Evolutionary conservation across 495 filamentous ascomycete species (phyloP).

Genomic region (Neurospora cerealis): DNA sequence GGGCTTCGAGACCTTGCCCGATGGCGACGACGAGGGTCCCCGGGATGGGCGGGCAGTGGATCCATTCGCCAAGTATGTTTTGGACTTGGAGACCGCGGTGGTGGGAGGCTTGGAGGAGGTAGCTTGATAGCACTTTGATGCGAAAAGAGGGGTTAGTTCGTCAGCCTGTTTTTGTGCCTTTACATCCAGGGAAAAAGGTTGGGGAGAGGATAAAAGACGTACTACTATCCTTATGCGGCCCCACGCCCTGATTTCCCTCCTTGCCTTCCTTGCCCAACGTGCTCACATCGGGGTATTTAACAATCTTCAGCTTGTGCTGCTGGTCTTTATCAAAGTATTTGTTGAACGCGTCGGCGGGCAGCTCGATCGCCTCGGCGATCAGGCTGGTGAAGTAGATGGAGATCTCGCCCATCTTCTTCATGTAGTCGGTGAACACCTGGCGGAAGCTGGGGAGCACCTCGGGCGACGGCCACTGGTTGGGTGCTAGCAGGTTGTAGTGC

Average conservation of each 20-base stretch:
- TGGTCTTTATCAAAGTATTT: constrained; percentile 73
- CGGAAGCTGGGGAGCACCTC: constrained; percentile 61
- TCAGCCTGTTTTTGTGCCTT: background rate
- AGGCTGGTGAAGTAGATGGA: constrained; percentile 70
- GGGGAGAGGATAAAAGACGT: background rate
- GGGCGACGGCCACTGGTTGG: constrained; percentile 83
- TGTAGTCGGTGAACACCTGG: constrained; percentile 59
- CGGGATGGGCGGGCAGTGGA: constrained; percentile 57
- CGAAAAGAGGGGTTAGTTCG: background rate
- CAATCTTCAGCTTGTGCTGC: constrained; percentile 87
- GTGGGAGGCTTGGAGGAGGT: constrained; percentile 73
- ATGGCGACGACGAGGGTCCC: constrained; percentile 79
- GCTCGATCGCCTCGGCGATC: constrained; percentile 77
- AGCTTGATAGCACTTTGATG: constrained; percentile 56
- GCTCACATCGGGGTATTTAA: constrained; percentile 69
- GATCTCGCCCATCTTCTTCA: constrained; percentile 58
- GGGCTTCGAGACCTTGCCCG: constrained; percentile 82
- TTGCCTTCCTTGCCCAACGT: constrained; percentile 37
- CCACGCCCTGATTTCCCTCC: constrained; percentile 59
- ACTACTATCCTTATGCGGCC: constrained; percentile 86
- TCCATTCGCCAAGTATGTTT: constrained; percentile 70
- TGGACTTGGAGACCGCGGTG: constrained; percentile 84
- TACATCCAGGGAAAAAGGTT: background rate
- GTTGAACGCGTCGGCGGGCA: constrained; percentile 62
- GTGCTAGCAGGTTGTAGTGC: constrained; percentile 72